phyloP scores from a whole-genome alignment of 441 rosid genomes.

The Dalechampia spathulata region DNA sequence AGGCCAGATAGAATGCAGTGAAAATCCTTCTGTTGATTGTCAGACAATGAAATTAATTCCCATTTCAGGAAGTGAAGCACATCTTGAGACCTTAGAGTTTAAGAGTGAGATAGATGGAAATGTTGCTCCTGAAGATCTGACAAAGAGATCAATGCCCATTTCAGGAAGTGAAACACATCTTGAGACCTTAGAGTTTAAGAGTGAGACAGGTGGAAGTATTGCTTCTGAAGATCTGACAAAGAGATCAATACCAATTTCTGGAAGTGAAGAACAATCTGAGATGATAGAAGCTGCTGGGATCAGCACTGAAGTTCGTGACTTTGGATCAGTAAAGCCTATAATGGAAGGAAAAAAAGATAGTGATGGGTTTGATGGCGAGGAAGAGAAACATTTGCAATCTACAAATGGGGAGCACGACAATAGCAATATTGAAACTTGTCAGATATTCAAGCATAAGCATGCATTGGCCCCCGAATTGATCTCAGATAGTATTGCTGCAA shows the following conservation, averaged over 20 bases:
- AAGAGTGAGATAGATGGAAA: conserved; percentile 18
- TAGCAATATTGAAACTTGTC: background rate
- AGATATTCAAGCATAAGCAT: conserved; percentile 13
- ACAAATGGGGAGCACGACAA: conserved; percentile 5
- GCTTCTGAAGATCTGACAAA: conserved; percentile 14
- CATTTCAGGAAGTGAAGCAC: background rate
- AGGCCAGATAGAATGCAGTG: too few relatives aligned
- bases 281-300: conserved; percentile 15
- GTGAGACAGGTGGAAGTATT: conserved; percentile 15
- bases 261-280: conserved; percentile 11
- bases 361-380: conserved; percentile 13
- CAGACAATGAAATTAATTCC: background rate
- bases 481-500: conserved; percentile 26
- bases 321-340: conserved; percentile 13
- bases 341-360: conserved; percentile 17
- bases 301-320: conserved; percentile 11
- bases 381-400: conserved; percentile 17
- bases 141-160: conserved; percentile 31
- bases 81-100: background rate
- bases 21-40: too few relatives aligned
- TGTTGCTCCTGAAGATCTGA: conserved; percentile 9
- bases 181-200: conserved; percentile 12
- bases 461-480: conserved; percentile 9
- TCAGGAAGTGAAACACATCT: conserved; percentile 16
- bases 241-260: conserved; percentile 29